Base-by-base conservation (phyloP, 176 grass and related monocot species). In the Themeda triandra region DNA sequence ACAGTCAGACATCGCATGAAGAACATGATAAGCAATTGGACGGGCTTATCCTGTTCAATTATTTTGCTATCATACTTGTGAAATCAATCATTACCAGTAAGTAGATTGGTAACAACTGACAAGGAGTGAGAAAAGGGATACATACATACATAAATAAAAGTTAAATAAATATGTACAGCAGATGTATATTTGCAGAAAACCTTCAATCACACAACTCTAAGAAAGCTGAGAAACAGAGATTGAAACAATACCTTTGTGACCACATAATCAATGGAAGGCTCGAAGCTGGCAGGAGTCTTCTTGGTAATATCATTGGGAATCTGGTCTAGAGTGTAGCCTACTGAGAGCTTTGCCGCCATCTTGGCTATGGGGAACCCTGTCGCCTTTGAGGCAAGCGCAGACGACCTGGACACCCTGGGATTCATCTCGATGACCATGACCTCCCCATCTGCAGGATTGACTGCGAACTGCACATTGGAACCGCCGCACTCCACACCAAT, bases 371-470 rank as follows among this genome's bases (percentile, higher is more conserved):
- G 96, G 73, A 99, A 99, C 8, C 96, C 93, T 49, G 96, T 99
- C 0, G 96, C 96, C 81, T 99, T 99, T 1, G 92, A 95, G 2
- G 96, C 96, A 56, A 99, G 89, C 33, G 96, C 96, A 0, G 96
- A 99, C 0, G 96, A 99, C 85, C 96, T 94, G 1, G 96, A 99
- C 41, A 99, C 96, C 88, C 96, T 94, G 25, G 96, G 96, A 58
- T 99, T 96, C 96, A 99, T 99, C 84, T 99, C 96, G 46, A 99
- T 99, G n/a, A 99, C 66, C 96, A 99, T 99, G 6, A 99, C 96
- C 88, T 99, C 96, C 30, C 96, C 96, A 4, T 99, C 93, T 0
- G 72, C 73, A n/a, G 96, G 96, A 63, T 99, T 99, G 13, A 99
- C 90, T 0, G 96, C 93, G 4, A 99, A 99, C 72, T 99, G 96